Percentiles rank a stretch among this genome's conserved stretches.
Conservation (phyloP, 495 filamentous ascomycete species). For the Polyplosphaeria fusca region DNA sequence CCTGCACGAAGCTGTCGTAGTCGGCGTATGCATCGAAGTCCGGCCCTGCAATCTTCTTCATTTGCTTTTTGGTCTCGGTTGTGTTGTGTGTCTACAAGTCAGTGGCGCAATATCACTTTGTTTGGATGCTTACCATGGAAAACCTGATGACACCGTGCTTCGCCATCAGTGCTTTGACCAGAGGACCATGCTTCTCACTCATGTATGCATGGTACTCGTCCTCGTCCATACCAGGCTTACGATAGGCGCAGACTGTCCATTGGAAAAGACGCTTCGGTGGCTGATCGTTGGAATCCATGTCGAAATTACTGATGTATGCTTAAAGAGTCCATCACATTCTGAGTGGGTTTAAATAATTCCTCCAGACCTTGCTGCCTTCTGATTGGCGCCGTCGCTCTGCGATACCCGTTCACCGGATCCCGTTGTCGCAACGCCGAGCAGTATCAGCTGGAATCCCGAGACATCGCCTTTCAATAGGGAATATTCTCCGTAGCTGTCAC, state of each 20-base stretch:
- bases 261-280: no score
- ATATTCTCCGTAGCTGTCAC: no score
- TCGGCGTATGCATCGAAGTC: constrained; percentile 31
- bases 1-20: constrained; percentile 34
- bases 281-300: no score
- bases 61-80: constrained; percentile 15
- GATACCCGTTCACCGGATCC: no score
- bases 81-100: constrained; percentile 33
- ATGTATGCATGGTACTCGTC: constrained; percentile 23
- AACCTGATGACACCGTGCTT: constrained; percentile 37
- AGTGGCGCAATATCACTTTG: constrained; percentile 17
- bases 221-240: constrained; percentile 32
- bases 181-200: constrained; percentile 18
- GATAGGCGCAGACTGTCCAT: constrained; percentile 45
- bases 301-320: no score
- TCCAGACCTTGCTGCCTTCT: no score
- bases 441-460: no score
- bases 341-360: no score
- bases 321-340: no score
- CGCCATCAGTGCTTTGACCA: constrained; percentile 32
- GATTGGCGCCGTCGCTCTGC: no score
- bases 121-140: constrained; percentile 18
- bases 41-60: constrained; percentile 30
- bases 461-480: no score
- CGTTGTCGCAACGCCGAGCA: no score